phyloP scores from a whole-genome alignment of 306 rosid species.

The Trifolium fragiferum region DNA sequence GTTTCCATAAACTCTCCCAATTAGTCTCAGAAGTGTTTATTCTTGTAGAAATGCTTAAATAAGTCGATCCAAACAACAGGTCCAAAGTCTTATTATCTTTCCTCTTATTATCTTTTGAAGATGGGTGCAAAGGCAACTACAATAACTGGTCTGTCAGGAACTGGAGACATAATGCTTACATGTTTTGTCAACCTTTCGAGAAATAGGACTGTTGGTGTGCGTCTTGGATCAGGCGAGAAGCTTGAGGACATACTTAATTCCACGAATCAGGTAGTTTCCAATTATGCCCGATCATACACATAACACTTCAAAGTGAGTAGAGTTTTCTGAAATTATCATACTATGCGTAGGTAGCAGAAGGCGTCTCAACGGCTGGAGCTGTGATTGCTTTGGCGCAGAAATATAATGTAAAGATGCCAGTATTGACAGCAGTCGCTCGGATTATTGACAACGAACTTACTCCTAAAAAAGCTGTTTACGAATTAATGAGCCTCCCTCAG shows the following conservation, averaged over 20 bases:
- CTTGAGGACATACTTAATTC: constrained; percentile 79
- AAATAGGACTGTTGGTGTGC: constrained; percentile 88
- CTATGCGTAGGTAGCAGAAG: constrained; percentile 81
- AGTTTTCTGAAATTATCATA: constrained; percentile 11
- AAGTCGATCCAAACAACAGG: background rate
- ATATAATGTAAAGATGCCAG: constrained; percentile 91
- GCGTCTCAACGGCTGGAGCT: constrained; percentile 94
- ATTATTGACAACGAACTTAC: constrained; percentile 84
- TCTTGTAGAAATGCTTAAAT: background rate
- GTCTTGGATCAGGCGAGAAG: constrained; percentile 87
- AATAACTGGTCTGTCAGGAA: constrained; percentile 90
- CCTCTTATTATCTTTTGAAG: constrained; percentile 53
- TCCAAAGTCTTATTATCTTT: background rate
- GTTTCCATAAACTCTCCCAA: background rate
- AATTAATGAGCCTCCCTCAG: constrained; percentile 94
- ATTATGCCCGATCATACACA: background rate
- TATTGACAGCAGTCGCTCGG: constrained; percentile 94
- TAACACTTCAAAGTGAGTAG: background rate
- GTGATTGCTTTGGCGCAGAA: constrained; percentile 92
- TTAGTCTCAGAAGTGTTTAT: background rate
- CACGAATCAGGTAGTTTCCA: constrained; percentile 76
- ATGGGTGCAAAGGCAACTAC: constrained; percentile 96
- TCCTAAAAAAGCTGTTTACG: constrained; percentile 87
- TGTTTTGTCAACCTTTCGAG: constrained; percentile 92
- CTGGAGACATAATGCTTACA: constrained; percentile 94